Evolutionary conservation across 169 alveolate species (phyloP).

Genomic region (Cryptosporidium baileyi): DNA sequence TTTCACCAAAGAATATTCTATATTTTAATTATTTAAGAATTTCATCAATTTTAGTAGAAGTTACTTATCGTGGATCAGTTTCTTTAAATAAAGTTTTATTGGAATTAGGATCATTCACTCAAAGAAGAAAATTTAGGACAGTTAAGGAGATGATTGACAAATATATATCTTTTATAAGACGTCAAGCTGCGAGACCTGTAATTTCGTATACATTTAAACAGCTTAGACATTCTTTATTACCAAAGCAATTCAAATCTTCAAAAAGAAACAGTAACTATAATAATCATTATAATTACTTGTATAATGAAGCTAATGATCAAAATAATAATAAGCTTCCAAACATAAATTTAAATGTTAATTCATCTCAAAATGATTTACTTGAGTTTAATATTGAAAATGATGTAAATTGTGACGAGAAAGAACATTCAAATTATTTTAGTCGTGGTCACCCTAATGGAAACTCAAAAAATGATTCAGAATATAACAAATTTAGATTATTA

Average conservation of each 20-base stretch:
- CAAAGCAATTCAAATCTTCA: conserved; percentile 53
- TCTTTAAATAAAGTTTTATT: conserved; percentile 40
- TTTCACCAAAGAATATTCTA: conserved; percentile 24
- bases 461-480: conserved; percentile 45
- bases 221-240: conserved; percentile 44
- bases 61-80: conserved; percentile 64
- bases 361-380: background rate
- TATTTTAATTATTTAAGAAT: conserved; percentile 43
- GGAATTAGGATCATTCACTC: conserved; percentile 59
- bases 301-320: background rate
- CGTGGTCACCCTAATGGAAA: background rate
- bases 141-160: conserved; percentile 58
- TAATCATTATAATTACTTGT: conserved; percentile 5
- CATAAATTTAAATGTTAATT: background rate
- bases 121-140: conserved; percentile 36
- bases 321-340: background rate
- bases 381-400: background rate
- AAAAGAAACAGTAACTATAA: conserved; percentile 35
- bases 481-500: conserved; percentile 23
- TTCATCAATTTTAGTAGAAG: conserved; percentile 61
- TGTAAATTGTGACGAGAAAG: background rate
- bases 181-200: conserved; percentile 62
- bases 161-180: conserved; percentile 34
- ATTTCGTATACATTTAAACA: conserved; percentile 54
- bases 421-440: background rate